These are phyloP conservation scores for Dioszegia hungarica DNA, from an alignment of 768 basidiomycete genomes.

Conservation along the genomic window DNA sequence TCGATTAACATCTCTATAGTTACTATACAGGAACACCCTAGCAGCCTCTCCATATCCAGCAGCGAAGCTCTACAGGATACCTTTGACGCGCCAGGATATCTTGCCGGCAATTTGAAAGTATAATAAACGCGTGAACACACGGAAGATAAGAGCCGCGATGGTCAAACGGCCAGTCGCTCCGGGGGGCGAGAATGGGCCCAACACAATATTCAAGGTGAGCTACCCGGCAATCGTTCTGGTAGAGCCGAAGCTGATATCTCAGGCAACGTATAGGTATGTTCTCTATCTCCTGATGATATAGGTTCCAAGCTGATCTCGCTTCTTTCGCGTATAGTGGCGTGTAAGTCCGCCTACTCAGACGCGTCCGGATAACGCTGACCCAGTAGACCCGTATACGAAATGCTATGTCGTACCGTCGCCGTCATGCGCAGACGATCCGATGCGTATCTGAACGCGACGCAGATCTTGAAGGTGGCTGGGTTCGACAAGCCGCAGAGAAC, in stretches of 20 bases:
- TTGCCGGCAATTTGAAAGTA: too few relatives aligned
- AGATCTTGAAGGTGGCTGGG: constrained; percentile 94
- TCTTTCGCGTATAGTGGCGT: constrained; percentile 40
- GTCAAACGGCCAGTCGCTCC: constrained; percentile 36
- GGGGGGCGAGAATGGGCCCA: constrained; percentile 35
- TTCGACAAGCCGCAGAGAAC: constrained; percentile 99
- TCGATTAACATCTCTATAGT: too few relatives aligned
- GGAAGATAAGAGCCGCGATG: constrained; percentile 17
- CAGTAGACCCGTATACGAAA: constrained; percentile 46
- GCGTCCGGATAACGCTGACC: neutral
- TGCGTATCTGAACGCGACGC: constrained; percentile 96
- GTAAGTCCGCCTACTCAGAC: constrained; percentile 26
- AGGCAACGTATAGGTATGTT: constrained; percentile 45
- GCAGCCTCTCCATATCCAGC: too few relatives aligned
- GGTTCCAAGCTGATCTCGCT: constrained; percentile 6
- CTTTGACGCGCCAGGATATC: neutral
- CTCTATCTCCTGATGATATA: neutral
- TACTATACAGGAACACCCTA: too few relatives aligned
- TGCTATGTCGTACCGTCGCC: constrained; percentile 59
- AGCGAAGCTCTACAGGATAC: too few relatives aligned
- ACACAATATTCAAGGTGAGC: constrained; percentile 46
- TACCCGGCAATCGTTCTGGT: neutral
- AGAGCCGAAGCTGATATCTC: constrained; percentile 7
- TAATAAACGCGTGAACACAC: too few relatives aligned
- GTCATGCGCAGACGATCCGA: constrained; percentile 96